Evolutionary conservation across 352 stramenopile species (phyloP).

Genomic region (Globisporangium mamillatum): DNA sequence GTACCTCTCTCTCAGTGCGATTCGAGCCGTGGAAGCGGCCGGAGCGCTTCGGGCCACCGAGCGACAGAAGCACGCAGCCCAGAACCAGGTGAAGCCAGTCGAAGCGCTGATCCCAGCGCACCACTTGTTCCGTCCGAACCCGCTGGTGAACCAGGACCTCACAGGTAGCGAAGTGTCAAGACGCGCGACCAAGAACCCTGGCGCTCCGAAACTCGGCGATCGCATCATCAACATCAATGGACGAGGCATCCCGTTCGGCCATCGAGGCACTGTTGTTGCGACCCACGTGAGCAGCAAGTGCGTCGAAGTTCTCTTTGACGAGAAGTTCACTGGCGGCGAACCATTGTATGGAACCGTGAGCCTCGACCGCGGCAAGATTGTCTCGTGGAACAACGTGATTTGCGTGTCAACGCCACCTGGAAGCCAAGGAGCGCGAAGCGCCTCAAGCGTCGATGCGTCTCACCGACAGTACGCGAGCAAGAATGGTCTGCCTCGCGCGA

Average conservation of each 20-base stretch:
- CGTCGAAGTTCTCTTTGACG: conserved; percentile 97
- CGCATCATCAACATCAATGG: conserved; percentile 97
- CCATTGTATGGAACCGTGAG: conserved; percentile 93
- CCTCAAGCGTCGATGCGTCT: conserved; percentile 8
- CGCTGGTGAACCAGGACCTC: conserved; percentile 77
- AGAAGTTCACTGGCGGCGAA: conserved; percentile 96
- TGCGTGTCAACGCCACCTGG: conserved; percentile 55
- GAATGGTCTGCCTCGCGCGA: conserved; percentile 13
- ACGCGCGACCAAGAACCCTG: conserved; percentile 53
- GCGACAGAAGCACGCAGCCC: conserved; percentile 41
- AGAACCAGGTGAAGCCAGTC: conserved; percentile 37
- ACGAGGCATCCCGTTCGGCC: conserved; percentile 95
- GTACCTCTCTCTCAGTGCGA: conserved; percentile 90
- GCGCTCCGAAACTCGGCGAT: conserved; percentile 92
- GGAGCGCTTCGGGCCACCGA: conserved; percentile 65
- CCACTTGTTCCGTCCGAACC: conserved; percentile 75
- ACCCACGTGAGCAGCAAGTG: conserved; percentile 95
- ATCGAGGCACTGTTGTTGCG: conserved; percentile 96
- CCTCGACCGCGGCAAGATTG: conserved; percentile 94
- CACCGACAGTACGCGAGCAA: conserved; percentile 14
- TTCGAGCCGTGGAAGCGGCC: conserved; percentile 91
- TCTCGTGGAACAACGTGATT: conserved; percentile 90
- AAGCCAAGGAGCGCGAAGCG: background rate
- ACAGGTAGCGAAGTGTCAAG: conserved; percentile 62
- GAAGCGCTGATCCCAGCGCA: conserved; percentile 37